A percentile compares a stretch with the other conserved stretches of the same genome.
Conservation (phyloP, 768 basidiomycete genomes). For the Tylopilus rubrobrunneus region DNA sequence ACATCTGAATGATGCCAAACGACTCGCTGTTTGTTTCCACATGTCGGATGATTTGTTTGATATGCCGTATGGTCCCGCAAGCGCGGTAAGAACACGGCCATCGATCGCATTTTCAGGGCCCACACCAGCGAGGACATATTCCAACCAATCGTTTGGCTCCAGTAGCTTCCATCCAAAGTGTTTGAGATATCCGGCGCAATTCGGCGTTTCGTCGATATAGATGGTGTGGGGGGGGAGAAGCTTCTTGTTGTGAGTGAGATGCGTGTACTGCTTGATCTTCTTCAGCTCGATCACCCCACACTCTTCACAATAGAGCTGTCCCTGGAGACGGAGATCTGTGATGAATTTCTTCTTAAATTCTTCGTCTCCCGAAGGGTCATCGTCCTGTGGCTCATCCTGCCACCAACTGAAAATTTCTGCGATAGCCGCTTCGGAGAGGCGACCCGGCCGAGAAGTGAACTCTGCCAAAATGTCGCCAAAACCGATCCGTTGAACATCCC, state of each 20-base stretch:
- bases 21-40: background rate
- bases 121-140: background rate
- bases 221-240: background rate
- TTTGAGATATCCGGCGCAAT: background rate
- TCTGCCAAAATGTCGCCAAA: background rate
- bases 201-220: background rate
- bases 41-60: background rate
- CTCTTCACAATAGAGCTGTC: background rate
- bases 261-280: background rate
- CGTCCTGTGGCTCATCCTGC: background rate
- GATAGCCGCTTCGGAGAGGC: background rate
- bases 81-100: background rate
- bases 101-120: background rate
- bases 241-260: background rate
- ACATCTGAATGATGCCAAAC: background rate
- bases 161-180: background rate
- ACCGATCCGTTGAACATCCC: background rate
- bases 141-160: background rate
- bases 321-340: background rate
- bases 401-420: background rate
- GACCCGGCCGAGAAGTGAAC: background rate
- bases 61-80: background rate
- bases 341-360: background rate
- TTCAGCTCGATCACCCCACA: background rate
- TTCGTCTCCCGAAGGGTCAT: background rate